Evolutionary conservation across 495 filamentous ascomycete species (phyloP).

Genomic region (Lepidopterella palustris): DNA sequence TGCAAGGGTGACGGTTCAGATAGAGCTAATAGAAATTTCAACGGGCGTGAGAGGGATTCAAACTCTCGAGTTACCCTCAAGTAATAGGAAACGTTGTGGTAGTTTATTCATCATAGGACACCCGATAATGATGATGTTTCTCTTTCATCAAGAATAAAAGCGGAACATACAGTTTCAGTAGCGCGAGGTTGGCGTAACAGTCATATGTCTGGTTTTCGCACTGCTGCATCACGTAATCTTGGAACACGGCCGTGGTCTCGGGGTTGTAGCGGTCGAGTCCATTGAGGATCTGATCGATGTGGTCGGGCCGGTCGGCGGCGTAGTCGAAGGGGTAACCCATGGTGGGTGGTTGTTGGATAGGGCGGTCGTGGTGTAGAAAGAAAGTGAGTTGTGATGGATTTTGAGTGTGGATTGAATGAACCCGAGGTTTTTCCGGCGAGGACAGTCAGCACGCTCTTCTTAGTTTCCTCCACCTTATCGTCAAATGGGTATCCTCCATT

Average conservation of each 20-base stretch:
- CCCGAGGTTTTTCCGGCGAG: neutral
- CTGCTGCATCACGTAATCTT: slow-evolving; percentile 90
- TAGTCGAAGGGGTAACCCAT: slow-evolving; percentile 49
- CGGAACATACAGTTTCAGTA: slow-evolving; percentile 89
- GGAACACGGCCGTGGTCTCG: slow-evolving; percentile 87
- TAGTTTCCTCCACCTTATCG: too few species aligned
- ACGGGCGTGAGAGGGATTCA: slow-evolving; percentile 47
- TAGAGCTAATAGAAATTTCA: slow-evolving; percentile 55
- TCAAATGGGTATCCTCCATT: too few species aligned
- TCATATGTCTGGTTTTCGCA: slow-evolving; percentile 93
- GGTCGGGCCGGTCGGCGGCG: slow-evolving; percentile 65
- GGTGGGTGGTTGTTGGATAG: slow-evolving; percentile 13
- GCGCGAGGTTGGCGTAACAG: slow-evolving; percentile 89
- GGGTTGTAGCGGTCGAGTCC: slow-evolving; percentile 98
- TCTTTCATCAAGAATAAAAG: slow-evolving; percentile 10
- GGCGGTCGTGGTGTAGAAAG: slow-evolving; percentile 16
- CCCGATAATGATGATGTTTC: too few species aligned
- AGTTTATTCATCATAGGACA: slow-evolving; percentile 58
- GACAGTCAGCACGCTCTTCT: too few species aligned
- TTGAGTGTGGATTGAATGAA: slow-evolving; percentile 7
- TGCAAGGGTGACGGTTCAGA: slow-evolving; percentile 58
- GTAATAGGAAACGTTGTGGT: slow-evolving; percentile 98
- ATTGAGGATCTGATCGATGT: slow-evolving; percentile 86
- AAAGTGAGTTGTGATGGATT: neutral
- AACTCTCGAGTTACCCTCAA: slow-evolving; percentile 54